phyloP scores from a whole-genome alignment of 2,329 filamentous ascomycete genomes.

The Clonostachys chloroleuca region DNA sequence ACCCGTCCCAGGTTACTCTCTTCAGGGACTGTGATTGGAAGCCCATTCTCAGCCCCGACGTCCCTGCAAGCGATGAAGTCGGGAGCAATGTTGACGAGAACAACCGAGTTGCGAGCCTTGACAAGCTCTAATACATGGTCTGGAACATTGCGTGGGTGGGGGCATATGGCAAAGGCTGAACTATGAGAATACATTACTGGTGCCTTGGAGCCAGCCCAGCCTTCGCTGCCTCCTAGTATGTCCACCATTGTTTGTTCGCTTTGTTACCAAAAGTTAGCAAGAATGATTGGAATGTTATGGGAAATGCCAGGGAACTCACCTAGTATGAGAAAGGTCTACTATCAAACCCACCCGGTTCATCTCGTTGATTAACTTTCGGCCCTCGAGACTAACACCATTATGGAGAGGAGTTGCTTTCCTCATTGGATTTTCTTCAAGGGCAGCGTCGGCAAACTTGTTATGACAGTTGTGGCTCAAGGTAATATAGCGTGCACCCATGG shows the following conservation, averaged over 20 bases:
- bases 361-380: conserved; percentile 68
- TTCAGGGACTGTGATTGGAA: conserved; percentile 63
- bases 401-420: conserved; percentile 53
- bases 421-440: conserved; percentile 53
- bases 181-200: conserved; percentile 90
- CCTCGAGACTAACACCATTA: conserved; percentile 68
- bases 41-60: conserved; percentile 50
- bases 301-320: conserved; percentile 13
- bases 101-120: conserved; percentile 66
- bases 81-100: conserved; percentile 89
- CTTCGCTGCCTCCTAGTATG: conserved; percentile 60
- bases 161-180: conserved; percentile 74
- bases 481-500: conserved; percentile 78
- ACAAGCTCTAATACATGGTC: conserved; percentile 78
- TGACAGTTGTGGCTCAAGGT: conserved; percentile 94
- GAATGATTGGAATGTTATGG: neutral
- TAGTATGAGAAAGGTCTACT: conserved; percentile 78
- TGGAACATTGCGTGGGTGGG: conserved; percentile 86
- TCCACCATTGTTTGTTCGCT: conserved; percentile 80
- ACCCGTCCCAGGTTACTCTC: conserved; percentile 76
- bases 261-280: conserved; percentile 9
- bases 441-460: conserved; percentile 84
- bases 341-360: conserved; percentile 96
- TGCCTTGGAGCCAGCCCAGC: conserved; percentile 69
- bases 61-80: conserved; percentile 76